Conservation (phyloP, 2,329 filamentous ascomycete genomes). For the Hawksworthiomyces lignivorus region DNA sequence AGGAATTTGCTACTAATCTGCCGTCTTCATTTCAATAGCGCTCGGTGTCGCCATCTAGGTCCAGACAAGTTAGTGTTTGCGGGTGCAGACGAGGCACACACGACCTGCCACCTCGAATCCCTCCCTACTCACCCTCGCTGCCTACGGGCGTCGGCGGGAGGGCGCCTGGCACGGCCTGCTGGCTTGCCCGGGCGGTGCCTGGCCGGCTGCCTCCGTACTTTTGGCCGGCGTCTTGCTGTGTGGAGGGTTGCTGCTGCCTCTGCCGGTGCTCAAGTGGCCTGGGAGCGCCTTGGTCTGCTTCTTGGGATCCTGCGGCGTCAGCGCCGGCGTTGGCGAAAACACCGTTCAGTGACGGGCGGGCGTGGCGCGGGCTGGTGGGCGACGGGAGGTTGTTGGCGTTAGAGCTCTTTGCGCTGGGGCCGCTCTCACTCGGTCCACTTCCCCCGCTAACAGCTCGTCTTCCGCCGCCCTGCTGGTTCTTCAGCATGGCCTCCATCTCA, state of each 20-base stretch:
- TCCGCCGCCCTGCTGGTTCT: conserved; percentile 18
- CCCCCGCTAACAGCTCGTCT: not conserved
- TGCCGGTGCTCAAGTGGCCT: conserved; percentile 13
- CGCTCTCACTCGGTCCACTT: not conserved
- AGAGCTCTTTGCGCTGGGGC: not conserved
- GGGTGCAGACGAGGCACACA: too few relatives aligned
- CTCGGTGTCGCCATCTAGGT: conserved; percentile 34
- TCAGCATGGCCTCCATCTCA: conserved; percentile 76
- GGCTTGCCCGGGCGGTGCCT: conserved; percentile 42
- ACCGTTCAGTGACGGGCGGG: conserved; percentile 21
- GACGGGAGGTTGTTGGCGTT: conserved; percentile 4
- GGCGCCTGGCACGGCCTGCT: conserved; percentile 46
- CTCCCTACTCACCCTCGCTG: conserved; percentile 48
- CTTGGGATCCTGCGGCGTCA: conserved; percentile 20
- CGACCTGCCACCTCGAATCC: too few relatives aligned
- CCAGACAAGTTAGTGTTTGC: conserved; percentile 34
- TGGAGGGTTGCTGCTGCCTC: conserved; percentile 5
- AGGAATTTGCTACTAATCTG: too few relatives aligned
- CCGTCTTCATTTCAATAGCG: conserved; percentile 18
- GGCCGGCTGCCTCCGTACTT: conserved; percentile 42
- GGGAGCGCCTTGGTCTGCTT: too few relatives aligned
- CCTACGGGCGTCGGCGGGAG: conserved; percentile 54
- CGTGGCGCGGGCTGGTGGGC: conserved; percentile 20
- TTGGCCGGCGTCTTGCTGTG: conserved; percentile 1
- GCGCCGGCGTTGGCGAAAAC: conserved; percentile 17